phyloP scores from a whole-genome alignment of 1,139 yeast species.

The Geotrichum carabidarum region DNA sequence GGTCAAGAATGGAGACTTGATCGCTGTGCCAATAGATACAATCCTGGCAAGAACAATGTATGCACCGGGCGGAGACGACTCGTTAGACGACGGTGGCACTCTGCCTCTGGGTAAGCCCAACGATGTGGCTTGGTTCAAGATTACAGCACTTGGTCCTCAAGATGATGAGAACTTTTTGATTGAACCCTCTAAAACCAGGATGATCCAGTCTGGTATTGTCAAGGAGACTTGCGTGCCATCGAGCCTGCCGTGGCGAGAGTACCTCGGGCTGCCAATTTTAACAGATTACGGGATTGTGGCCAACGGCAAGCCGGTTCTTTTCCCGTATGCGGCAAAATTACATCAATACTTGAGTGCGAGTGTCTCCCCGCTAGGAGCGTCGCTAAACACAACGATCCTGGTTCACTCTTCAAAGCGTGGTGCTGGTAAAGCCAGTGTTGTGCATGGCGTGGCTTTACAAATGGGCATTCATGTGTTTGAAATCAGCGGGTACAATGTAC shows the following conservation, averaged over 20 bases:
- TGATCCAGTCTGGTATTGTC: slow-evolving; percentile 59
- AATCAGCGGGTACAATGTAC: slow-evolving; percentile 56
- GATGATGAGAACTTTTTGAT: slow-evolving; percentile 50
- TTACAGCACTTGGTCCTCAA: slow-evolving; percentile 41
- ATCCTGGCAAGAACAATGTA: slow-evolving; percentile 58
- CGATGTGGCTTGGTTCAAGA: slow-evolving; percentile 79
- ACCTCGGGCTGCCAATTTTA: slow-evolving; percentile 39
- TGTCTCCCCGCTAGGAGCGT: slow-evolving; percentile 34
- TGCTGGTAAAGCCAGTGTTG: slow-evolving; percentile 69
- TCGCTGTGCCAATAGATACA: slow-evolving; percentile 77
- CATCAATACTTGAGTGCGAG: slow-evolving; percentile 36
- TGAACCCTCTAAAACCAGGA: slow-evolving; percentile 59
- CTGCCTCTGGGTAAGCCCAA: slow-evolving; percentile 62
- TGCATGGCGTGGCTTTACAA: slow-evolving; percentile 51
- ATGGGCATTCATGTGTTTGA: slow-evolving; percentile 67
- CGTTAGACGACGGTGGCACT: slow-evolving; percentile 24
- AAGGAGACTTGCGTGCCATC: slow-evolving; percentile 40
- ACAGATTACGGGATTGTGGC: slow-evolving; percentile 36
- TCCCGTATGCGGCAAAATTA: slow-evolving; percentile 47
- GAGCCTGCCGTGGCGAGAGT: slow-evolving; percentile 50
- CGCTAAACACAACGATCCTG: slow-evolving; percentile 58
- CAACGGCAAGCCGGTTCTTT: slow-evolving; percentile 42
- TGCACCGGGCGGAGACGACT: slow-evolving; percentile 34
- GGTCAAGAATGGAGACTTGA: slow-evolving; percentile 56
- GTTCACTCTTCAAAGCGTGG: slow-evolving; percentile 68